These are phyloP conservation scores for Euphorbia schlechtendalii DNA, from an alignment of 441 rosid genomes.

Conservation along the genomic window DNA sequence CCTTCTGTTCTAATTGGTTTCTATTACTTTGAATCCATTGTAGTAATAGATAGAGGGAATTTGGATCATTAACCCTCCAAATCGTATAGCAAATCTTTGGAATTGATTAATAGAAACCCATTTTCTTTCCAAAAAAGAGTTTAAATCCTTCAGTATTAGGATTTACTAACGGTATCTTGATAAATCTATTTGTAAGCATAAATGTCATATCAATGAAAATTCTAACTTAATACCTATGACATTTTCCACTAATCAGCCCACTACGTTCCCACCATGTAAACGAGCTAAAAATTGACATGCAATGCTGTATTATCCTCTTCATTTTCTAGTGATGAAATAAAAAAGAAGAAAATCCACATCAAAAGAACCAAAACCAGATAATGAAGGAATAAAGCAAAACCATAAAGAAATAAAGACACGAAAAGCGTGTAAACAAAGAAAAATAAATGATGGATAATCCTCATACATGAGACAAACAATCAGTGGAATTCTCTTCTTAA, in stretches of 20 bases:
- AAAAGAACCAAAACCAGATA: constrained; percentile 15
- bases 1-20: too few species aligned
- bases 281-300: background rate
- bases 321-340: constrained; percentile 9
- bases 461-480: constrained; percentile 32
- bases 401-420: background rate
- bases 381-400: constrained; percentile 18
- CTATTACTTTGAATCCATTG: too few species aligned
- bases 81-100: too few species aligned
- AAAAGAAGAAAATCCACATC: constrained; percentile 17
- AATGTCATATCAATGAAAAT: background rate
- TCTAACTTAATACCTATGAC: background rate
- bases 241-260: background rate
- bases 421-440: background rate
- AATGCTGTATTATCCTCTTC: background rate
- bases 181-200: too few species aligned
- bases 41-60: too few species aligned
- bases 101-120: too few species aligned
- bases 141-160: too few species aligned
- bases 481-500: constrained; percentile 28
- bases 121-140: too few species aligned
- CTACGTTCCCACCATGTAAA: background rate
- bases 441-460: background rate
- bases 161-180: too few species aligned
- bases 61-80: too few species aligned